Conservation (phyloP, 768 basidiomycete genomes). For the Tulasnella sp. region DNA sequence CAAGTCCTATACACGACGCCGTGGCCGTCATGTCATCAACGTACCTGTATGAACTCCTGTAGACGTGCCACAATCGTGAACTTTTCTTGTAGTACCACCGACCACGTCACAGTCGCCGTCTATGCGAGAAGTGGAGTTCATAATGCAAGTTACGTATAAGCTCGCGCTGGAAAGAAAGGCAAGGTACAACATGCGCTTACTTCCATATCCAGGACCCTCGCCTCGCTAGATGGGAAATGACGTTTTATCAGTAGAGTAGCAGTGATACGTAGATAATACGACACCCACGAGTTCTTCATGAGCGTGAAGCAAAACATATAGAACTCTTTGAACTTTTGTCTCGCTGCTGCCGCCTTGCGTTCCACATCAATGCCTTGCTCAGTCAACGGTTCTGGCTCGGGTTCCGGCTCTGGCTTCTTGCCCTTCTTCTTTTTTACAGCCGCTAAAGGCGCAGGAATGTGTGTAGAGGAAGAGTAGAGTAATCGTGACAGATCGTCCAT, state of each 20-base stretch:
- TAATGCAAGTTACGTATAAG: too few species aligned
- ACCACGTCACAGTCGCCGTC: slow-evolving; percentile 66
- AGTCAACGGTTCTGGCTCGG: slow-evolving; percentile 28
- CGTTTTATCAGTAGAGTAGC: not conserved
- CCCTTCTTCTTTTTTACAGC: slow-evolving; percentile 28
- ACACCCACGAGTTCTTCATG: slow-evolving; percentile 58
- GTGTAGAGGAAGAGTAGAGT: slow-evolving; percentile 20
- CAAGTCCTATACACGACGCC: too few species aligned
- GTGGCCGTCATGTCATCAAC: slow-evolving; percentile 21
- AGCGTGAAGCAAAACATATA: slow-evolving; percentile 63
- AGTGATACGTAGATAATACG: not conserved
- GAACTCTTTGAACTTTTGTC: slow-evolving; percentile 47
- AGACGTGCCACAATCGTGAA: slow-evolving; percentile 58
- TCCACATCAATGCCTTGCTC: slow-evolving; percentile 48
- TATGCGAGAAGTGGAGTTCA: too few species aligned
- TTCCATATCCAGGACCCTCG: slow-evolving; percentile 73
- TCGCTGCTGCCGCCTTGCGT: slow-evolving; percentile 37
- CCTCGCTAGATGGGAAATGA: slow-evolving; percentile 35
- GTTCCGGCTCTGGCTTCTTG: not conserved
- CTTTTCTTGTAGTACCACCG: slow-evolving; percentile 55
- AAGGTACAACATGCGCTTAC: too few species aligned
- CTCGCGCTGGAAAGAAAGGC: too few species aligned
- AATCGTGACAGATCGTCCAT: slow-evolving; percentile 46
- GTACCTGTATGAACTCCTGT: slow-evolving; percentile 52
- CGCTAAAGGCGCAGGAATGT: too few species aligned